These are phyloP conservation scores for Acer campestre DNA, from an alignment of 345 rosid genomes.

Conservation along the genomic window DNA sequence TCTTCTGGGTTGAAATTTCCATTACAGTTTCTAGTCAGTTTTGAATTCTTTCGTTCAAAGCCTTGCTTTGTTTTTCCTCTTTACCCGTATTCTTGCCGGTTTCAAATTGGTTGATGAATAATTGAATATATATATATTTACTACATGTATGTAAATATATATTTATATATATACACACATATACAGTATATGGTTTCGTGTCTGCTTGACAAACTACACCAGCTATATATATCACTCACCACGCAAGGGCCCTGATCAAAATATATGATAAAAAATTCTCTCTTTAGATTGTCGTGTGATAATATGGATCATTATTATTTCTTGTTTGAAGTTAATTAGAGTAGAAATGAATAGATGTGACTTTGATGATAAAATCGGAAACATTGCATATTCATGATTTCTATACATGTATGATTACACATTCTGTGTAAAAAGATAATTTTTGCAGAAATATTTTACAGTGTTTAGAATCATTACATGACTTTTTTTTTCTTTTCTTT, in stretches of 20 bases:
- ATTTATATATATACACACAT: neutral
- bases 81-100: constrained; percentile 39
- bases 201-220: constrained; percentile 23
- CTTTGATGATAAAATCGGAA: constrained; percentile 30
- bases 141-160: too few relatives aligned
- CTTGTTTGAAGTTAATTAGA: constrained; percentile 2
- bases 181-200: constrained; percentile 19
- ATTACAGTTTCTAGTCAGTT: constrained; percentile 24
- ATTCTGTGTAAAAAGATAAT: neutral
- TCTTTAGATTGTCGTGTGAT: constrained; percentile 1
- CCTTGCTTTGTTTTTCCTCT: constrained; percentile 33
- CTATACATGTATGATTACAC: neutral
- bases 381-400: constrained; percentile 20
- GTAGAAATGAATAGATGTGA: constrained; percentile 33
- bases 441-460: neutral
- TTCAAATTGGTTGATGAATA: constrained; percentile 19
- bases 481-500: neutral
- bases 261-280: neutral
- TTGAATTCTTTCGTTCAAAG: constrained; percentile 21
- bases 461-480: neutral
- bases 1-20: constrained; percentile 22
- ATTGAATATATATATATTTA: too few relatives aligned
- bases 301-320: neutral
- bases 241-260: constrained; percentile 25
- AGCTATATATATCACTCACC: constrained; percentile 18